Evolutionary conservation across 2,329 filamentous ascomycete species (phyloP), one percentile per base, ranked within the genome.

Genomic region (Verticillium isaacii): DNA sequence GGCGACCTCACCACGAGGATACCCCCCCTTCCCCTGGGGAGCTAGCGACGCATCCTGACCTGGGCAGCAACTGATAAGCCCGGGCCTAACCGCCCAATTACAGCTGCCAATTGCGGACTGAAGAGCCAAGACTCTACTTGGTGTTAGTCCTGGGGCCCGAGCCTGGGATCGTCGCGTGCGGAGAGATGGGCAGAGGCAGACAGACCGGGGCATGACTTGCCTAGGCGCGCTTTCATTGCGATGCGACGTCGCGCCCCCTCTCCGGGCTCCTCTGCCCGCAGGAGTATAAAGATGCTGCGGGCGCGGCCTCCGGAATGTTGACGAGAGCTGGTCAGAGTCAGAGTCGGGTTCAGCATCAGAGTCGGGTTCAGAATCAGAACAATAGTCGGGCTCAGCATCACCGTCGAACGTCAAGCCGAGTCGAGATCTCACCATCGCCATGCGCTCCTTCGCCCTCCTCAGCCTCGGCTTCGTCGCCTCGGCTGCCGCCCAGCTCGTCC

Each of bases 401-500:
- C 15, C 4, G 25, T 23, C 8, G 19, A 50, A 14, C 45, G 2
- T 8, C 45, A 50, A 36, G 12, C 34, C 34, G 3, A 50, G 45
- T 25, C 45, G 11, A 50, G n/a, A 23, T 23, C 19, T 3, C n/a
- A 50, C 9, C 45, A 50, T 50, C 45, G 12, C 19, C 45, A 50
- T 50, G 45, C 45, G 45, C 45, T 50, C 45, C 45, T 52, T 25
- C 32, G 60, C 39, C 23, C 63, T 50, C 39, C 12, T 45, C 58
- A 23, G 63, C 57, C 57, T 68, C 15, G 55, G 52, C 59, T 58
- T 67, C 32, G 60, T 60, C 39, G 65, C 60, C 52, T 32, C 60
- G 52, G 64, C 66, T 29, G 61, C 65, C 17, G 63, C 65, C 45
- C 61, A 69, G 50, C 69, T 76, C 58, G 64, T 68, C 23, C 66